A percentile compares a stretch with the other conserved stretches of the same genome.
These are phyloP conservation scores for Pelargonium nanum DNA, from an alignment of 345 rosid genomes.

Conservation along the genomic window DNA sequence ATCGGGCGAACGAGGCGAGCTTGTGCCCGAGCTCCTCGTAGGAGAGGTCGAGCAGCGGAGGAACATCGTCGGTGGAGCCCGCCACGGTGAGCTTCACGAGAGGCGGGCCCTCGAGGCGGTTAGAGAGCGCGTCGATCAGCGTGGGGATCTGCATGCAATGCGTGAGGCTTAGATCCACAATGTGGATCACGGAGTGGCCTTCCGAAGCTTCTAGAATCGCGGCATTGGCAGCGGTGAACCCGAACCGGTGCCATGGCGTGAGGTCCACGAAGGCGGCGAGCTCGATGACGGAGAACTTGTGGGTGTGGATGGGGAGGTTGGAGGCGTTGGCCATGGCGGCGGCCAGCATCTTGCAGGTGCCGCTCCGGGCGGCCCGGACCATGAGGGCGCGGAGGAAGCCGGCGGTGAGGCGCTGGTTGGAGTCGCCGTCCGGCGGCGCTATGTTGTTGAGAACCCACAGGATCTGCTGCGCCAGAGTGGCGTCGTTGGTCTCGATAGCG, in stretches of 20 bases:
- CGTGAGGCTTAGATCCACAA: conserved; percentile 72
- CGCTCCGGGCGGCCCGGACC: conserved; percentile 57
- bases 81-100: conserved; percentile 65
- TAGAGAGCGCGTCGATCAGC: conserved; percentile 61
- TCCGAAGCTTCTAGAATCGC: conserved; percentile 66
- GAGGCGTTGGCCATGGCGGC: conserved; percentile 32
- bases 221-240: conserved; percentile 81
- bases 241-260: conserved; percentile 95
- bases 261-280: conserved; percentile 79
- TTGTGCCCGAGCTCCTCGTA: conserved; percentile 61
- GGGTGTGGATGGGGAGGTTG: conserved; percentile 32
- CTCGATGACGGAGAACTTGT: conserved; percentile 67
- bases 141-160: conserved; percentile 99
- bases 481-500: conserved; percentile 77
- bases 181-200: conserved; percentile 60
- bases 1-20: conserved; percentile 56
- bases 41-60: conserved; percentile 50
- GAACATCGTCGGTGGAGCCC: conserved; percentile 24
- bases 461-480: conserved; percentile 76
- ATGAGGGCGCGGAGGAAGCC: conserved; percentile 73
- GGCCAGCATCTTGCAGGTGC: conserved; percentile 53
- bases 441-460: conserved; percentile 88
- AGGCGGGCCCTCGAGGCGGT: conserved; percentile 45
- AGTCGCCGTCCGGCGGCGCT: conserved; percentile 73
- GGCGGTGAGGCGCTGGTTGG: conserved; percentile 65